phyloP scores from a whole-genome alignment of 805 yeast genomes.

The Diddensiella caesifluorescens region DNA sequence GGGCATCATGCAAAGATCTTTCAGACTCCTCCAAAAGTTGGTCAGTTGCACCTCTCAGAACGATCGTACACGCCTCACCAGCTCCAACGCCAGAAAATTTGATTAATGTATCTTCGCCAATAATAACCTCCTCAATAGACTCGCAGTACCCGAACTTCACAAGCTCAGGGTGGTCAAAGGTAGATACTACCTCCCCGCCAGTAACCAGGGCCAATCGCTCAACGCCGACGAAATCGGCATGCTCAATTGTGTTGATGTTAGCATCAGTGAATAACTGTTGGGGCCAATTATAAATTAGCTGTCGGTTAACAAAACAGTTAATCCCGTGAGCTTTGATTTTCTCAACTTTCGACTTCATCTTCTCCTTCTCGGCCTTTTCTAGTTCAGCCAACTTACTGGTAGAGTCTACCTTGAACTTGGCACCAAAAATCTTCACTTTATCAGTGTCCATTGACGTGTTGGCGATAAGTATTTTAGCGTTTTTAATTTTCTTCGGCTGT shows the following conservation, averaged over 20 bases:
- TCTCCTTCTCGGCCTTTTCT: conserved; percentile 88
- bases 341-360: conserved; percentile 85
- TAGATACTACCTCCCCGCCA: conserved; percentile 97
- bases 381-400: conserved; percentile 90
- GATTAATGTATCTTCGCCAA: conserved; percentile 88
- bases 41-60: conserved; percentile 94
- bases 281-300: conserved; percentile 95
- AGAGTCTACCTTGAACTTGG: conserved; percentile 93
- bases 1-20: conserved; percentile 93
- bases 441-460: conserved; percentile 94
- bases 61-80: conserved; percentile 94
- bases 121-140: conserved; percentile 79
- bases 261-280: conserved; percentile 90
- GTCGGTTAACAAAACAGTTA: conserved; percentile 91
- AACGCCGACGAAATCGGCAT: conserved; percentile 97
- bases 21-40: conserved; percentile 95
- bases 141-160: conserved; percentile 88
- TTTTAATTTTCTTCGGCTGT: conserved; percentile 79
- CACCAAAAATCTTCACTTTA: conserved; percentile 95
- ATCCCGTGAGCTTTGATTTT: conserved; percentile 83
- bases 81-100: conserved; percentile 94
- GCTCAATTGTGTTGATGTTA: conserved; percentile 87
- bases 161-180: conserved; percentile 86
- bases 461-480: conserved; percentile 86
- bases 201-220: conserved; percentile 95